Percentiles rank a stretch among this genome's conserved stretches.
phyloP scores from a whole-genome alignment of 1,284 basidiomycete genomes.

The Rhodotorula sp. region DNA sequence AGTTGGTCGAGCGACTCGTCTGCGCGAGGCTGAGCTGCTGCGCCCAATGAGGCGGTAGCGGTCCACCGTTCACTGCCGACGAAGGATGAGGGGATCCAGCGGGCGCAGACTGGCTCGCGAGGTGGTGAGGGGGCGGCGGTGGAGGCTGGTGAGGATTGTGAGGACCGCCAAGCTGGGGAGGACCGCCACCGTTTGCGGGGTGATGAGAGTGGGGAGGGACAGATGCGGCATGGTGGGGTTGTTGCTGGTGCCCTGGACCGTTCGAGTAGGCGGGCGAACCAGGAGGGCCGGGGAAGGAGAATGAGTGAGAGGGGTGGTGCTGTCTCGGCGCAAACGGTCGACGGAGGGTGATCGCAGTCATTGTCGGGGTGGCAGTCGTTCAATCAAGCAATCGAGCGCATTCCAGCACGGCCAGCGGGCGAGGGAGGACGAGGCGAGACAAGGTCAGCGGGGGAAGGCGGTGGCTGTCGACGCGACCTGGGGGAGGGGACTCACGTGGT shows the following conservation, averaged over 20 bases:
- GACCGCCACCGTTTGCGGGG: slow-evolving; percentile 15
- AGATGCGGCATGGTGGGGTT: slow-evolving; percentile 16
- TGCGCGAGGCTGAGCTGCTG: slow-evolving; percentile 47
- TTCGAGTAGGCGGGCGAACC: slow-evolving; percentile 40
- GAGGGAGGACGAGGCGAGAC: slow-evolving; percentile 1
- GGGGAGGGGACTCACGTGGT: slow-evolving; percentile 21
- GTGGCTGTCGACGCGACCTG: no score
- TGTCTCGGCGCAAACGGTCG: no score
- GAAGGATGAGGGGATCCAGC: slow-evolving; percentile 21
- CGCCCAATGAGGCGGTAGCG: slow-evolving; percentile 44
- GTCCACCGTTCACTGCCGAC: slow-evolving; percentile 25
- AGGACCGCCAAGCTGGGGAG: slow-evolving; percentile 1
- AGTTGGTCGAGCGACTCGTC: slow-evolving; percentile 54
- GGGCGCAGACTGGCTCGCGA: slow-evolving; percentile 7
- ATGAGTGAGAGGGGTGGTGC: slow-evolving; percentile 32
- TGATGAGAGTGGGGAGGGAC: slow-evolving; percentile 31
- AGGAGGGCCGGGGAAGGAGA: slow-evolving; percentile 42
- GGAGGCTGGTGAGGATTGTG: slow-evolving; percentile 2
- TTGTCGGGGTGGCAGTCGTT: no score
- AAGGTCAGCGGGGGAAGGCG: neutral
- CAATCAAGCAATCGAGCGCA: neutral
- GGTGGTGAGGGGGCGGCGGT: slow-evolving; percentile 23
- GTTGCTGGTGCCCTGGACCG: slow-evolving; percentile 24
- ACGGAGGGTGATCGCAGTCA: no score
- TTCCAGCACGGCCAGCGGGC: neutral